Conservation (phyloP, 495 filamentous ascomycete genomes). For the Filosporella fistucella region DNA sequence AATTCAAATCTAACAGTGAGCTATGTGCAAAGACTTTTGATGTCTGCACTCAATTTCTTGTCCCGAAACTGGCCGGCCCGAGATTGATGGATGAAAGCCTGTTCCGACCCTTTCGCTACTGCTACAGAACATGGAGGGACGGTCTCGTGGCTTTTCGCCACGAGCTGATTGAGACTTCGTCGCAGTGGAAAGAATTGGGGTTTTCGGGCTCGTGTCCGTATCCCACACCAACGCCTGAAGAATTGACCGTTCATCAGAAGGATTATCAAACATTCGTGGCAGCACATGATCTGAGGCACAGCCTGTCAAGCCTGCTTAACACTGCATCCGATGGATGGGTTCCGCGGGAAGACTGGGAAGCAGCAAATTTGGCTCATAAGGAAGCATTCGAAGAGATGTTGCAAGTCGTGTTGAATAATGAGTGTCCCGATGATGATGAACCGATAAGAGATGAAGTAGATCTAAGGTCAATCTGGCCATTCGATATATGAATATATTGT, state of each 20-base stretch:
- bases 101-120: slow-evolving; percentile 37
- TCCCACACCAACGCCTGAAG: slow-evolving; percentile 1
- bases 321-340: not conserved
- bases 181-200: slow-evolving; percentile 34
- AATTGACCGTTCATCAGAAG: not conserved
- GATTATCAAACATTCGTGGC: not conserved
- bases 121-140: slow-evolving; percentile 40
- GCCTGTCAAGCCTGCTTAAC: not conserved
- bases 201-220: slow-evolving; percentile 34
- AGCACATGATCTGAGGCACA: not conserved
- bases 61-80: slow-evolving; percentile 30
- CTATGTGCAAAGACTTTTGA: slow-evolving; percentile 29
- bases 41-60: slow-evolving; percentile 27
- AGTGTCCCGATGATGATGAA: not conserved
- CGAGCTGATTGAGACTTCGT: slow-evolving; percentile 35
- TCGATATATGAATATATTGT: no score
- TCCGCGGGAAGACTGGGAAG: not conserved
- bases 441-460: not conserved
- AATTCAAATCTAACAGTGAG: slow-evolving; percentile 12
- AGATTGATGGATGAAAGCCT: slow-evolving; percentile 34
- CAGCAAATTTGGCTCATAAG: not conserved
- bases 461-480: not conserved
- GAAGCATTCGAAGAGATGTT: not conserved
- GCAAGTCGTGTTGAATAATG: not conserved
- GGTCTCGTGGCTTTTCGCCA: slow-evolving; percentile 35